Base-by-base conservation (phyloP, 2,329 filamentous ascomycete species). In the Microcyclospora pomicola region DNA sequence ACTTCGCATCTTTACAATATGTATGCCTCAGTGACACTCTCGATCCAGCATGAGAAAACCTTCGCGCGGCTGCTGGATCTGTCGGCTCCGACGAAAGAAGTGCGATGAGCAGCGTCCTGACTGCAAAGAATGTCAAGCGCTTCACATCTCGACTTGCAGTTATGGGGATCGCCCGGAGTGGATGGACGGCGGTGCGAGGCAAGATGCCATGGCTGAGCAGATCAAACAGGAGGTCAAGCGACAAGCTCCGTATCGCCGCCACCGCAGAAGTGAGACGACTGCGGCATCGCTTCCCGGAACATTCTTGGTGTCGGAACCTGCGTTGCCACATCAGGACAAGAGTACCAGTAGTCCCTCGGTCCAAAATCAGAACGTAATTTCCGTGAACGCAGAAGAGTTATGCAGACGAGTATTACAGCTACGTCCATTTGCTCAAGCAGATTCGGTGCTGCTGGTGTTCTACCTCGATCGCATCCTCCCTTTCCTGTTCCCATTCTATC, bases 381-480 rank as follows among this genome's bases (percentile, higher is more conserved):
- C 19, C 7, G 19, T 24, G 4, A 7, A 24, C 7, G 5, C 19
- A 24, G 19, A 24, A 24, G 19, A 24, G 5, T 4, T 24, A 24
- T 7, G 19, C 7, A 4, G 19, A 7, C 19, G 7, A 24, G 19
- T 24, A 24, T 7, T 24, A 24, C 19, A 24, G 7, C 7, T 24
- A 7, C 19, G 19, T 5, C 19, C 19, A 24, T 24, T 24, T 24
- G 19, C 19, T 14, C 39, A 16, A 14, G 36, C 27, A 31, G 35
- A 31, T 33, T 33, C 43, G n/a, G 34, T 51, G 49, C 64, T 69
- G 32, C 56, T 71, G 40, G 73, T 74, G 66, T 65, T 73, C 40
- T 79, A 77, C 49, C 61, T 78, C 33, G 75, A 80, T 52, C 68
- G 73, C 44, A 63, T 77, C 14, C 69, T 78, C 43, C 74, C 75